Percentiles rank a stretch among this genome's conserved stretches.
Evolutionary conservation across 306 rosid genomes (phyloP).

Genomic region (Quercus dentata): DNA sequence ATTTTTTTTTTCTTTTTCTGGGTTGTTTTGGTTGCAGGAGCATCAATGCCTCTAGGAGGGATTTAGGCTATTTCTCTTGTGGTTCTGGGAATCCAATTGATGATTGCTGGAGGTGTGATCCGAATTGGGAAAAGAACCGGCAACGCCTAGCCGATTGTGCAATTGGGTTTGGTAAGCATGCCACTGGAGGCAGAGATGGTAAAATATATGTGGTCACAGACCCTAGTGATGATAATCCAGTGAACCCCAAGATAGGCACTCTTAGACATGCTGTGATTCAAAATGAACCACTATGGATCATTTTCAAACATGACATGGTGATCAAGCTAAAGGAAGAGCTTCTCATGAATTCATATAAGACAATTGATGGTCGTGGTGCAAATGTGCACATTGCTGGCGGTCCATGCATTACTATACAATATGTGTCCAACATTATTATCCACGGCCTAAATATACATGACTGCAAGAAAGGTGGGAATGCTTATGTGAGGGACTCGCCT

Average conservation of each 20-base stretch:
- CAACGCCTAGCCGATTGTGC: conserved; percentile 71
- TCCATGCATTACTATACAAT: conserved; percentile 88
- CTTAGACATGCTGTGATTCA: conserved; percentile 73
- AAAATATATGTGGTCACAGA: conserved; percentile 73
- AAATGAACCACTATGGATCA: conserved; percentile 79
- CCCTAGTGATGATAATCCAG: conserved; percentile 56
- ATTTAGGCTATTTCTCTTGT: conserved; percentile 67
- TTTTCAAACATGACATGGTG: conserved; percentile 70
- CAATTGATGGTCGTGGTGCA: conserved; percentile 81
- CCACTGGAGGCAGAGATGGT: conserved; percentile 86
- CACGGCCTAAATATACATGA: conserved; percentile 88
- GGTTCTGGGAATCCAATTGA: conserved; percentile 79
- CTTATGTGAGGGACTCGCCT: conserved; percentile 80
- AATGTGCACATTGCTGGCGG: conserved; percentile 90
- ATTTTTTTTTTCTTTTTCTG: not conserved
- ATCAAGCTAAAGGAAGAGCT: conserved; percentile 69
- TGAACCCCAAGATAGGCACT: conserved; percentile 79
- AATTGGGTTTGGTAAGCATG: conserved; percentile 80
- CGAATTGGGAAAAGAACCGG: conserved; percentile 70
- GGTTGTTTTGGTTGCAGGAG: conserved; percentile 42
- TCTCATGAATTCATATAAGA: conserved; percentile 79
- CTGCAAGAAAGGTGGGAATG: conserved; percentile 75
- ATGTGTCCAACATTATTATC: conserved; percentile 65
- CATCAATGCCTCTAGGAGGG: conserved; percentile 63
- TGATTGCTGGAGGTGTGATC: conserved; percentile 94